Base-by-base conservation (phyloP, 345 rosid genomes). In the Turnera subulata region DNA sequence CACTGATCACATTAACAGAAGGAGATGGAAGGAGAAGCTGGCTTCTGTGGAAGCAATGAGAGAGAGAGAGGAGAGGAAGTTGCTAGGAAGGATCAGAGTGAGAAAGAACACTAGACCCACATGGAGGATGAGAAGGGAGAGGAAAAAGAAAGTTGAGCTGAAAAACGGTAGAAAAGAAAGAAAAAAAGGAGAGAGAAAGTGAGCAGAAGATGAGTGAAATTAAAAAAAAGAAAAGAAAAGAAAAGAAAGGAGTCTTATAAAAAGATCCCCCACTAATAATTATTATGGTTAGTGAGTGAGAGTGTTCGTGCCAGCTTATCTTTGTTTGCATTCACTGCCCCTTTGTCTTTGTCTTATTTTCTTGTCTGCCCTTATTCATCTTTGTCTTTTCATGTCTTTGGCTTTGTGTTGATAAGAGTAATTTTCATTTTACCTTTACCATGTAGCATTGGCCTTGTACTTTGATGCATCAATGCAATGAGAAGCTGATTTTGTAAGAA, bases 1-100 rank as follows among this genome's bases (percentile, higher is more conserved):
- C 72, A 85, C 93, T 38, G 80, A 70, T 83, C 85, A 74, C 83
- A 76, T 75, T 71, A 76, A 63, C 67, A 32, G 40, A 17, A 17
- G 38, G 50, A 10, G 33, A 42, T n/a, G 24, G 29, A 18, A 2
- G 29, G 21, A 59, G 54, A 19, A 23, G 21, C 16, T 15, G n/a
- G 12, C 12, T 11, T 11, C 45, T 13, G 5, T 37, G n/a, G 44
- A 49, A 17, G 29, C 17, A 9, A 56, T 19, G 47, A 59, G 58
- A 45, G 25, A 44, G 32, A 26, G 49, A 50, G 66, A 63, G 55
- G 19, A 48, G 22, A 35, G 55, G 52, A 49, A 37, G 48, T 2
- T 14, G 59, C 37, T 3, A 22, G 63, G 65, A 59, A 46, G 33
- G 23, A 33, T 35, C 17, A 25, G 50, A 6, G 40, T 9, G n/a